Percentiles rank a stretch among this genome's conserved stretches.
Evolutionary conservation across 495 filamentous ascomycete genomes (phyloP).

Genomic region (Lineolata rhizophorae): DNA sequence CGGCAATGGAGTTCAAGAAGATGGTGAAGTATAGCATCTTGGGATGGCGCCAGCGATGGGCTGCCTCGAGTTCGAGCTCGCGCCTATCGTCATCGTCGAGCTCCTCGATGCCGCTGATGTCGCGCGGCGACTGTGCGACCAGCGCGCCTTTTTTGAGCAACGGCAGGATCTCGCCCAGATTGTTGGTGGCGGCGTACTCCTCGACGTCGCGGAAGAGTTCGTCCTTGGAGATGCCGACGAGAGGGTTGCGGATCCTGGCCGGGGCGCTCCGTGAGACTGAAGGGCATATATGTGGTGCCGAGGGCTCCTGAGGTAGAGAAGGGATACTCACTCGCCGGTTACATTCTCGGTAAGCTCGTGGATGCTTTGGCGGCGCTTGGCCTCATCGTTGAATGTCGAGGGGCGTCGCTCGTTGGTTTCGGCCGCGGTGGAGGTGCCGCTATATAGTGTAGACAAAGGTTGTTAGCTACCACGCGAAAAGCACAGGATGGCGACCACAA

Average conservation of each 20-base stretch:
- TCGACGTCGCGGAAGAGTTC: conserved; percentile 27
- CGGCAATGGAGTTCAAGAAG: conserved; percentile 45
- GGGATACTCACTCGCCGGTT: background rate
- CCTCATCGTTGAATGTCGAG: background rate
- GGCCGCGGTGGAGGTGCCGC: no score
- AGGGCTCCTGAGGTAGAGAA: no score
- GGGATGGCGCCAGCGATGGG: conserved; percentile 38
- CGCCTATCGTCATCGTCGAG: conserved; percentile 25
- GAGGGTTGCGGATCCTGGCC: conserved; percentile 19
- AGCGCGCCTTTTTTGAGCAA: conserved; percentile 31
- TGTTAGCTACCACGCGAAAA: no score
- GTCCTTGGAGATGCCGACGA: conserved; percentile 26
- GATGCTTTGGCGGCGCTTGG: background rate
- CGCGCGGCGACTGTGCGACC: conserved; percentile 25
- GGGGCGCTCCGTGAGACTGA: background rate
- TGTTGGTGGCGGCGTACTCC: conserved; percentile 24
- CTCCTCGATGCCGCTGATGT: conserved; percentile 20
- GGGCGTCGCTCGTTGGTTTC: background rate
- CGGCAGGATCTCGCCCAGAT: conserved; percentile 22
- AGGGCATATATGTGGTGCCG: no score
- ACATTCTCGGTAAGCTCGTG: background rate
- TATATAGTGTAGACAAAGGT: no score
- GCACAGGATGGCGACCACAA: no score
- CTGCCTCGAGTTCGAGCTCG: conserved; percentile 23
- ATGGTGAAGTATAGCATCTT: conserved; percentile 44